phyloP scores from a whole-genome alignment of 129 eudicot genomes.

The Heracleum sosnowskyi region DNA sequence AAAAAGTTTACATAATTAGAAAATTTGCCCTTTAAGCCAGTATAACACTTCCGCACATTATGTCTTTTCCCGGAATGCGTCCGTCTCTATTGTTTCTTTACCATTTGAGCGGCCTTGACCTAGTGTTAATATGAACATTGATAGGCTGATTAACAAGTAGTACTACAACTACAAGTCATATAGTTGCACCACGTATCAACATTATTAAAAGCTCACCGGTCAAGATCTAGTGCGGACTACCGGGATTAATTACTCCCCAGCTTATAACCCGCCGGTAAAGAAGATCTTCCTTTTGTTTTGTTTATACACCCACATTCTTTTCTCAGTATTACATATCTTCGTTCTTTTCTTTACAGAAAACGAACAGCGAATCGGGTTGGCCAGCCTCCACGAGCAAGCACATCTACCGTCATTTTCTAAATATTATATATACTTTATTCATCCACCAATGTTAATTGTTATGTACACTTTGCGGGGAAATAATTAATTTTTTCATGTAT shows the following conservation, averaged over 20 bases:
- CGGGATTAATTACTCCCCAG: neutral
- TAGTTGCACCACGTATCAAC: neutral
- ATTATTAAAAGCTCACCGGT: neutral
- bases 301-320: too few species aligned
- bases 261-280: conserved; percentile 8
- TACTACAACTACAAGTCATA: neutral
- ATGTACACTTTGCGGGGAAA: too few species aligned
- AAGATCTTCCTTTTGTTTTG: neutral
- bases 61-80: too few species aligned
- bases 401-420: neutral
- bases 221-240: neutral
- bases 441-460: too few species aligned
- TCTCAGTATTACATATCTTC: neutral
- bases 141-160: neutral
- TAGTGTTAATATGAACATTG: neutral
- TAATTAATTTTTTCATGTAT: too few species aligned
- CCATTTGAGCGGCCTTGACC: too few species aligned
- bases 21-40: too few species aligned
- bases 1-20: too few species aligned
- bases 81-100: too few species aligned
- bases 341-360: neutral
- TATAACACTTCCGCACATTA: too few species aligned
- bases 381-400: neutral
- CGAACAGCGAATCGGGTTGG: neutral
- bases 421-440: too few species aligned